Conservation (phyloP, 495 filamentous ascomycete genomes). For the Neurospora sp. region DNA sequence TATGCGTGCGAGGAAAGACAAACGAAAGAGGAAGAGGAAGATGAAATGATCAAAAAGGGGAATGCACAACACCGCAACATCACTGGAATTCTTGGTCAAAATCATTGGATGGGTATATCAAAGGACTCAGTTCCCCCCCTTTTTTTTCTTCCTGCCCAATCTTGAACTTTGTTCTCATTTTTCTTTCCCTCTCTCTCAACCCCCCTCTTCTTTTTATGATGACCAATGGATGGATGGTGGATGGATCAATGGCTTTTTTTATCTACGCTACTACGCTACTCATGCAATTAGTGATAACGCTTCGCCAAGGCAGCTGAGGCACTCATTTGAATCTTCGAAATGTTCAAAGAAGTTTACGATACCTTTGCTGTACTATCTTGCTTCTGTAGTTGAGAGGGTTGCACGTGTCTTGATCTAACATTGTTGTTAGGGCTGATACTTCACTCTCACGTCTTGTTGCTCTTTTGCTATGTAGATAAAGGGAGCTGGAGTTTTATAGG, state of each 20-base stretch:
- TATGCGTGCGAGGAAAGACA: background rate
- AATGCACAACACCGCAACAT: background rate
- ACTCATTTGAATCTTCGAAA: background rate
- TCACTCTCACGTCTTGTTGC: background rate
- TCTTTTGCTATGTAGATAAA: background rate
- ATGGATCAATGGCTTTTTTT: background rate
- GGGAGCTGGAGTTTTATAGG: background rate
- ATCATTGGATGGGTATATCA: background rate
- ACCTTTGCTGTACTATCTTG: background rate
- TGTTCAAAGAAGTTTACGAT: background rate
- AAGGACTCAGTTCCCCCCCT: background rate
- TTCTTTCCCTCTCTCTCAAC: background rate
- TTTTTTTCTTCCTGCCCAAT: background rate
- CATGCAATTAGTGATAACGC: constrained; percentile 2
- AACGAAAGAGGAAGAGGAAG: background rate
- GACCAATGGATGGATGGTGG: background rate
- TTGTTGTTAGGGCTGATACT: background rate
- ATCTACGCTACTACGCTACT: constrained; percentile 1
- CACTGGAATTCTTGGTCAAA: background rate
- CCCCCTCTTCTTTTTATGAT: background rate
- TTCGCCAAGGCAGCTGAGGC: background rate
- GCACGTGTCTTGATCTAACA: background rate
- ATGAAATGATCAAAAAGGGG: background rate
- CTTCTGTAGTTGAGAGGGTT: background rate
- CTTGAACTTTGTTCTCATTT: background rate